Evolutionary conservation across 1,284 basidiomycete species (phyloP), one percentile per base, ranked within the genome.

Genomic region (Vanrija humicola): DNA sequence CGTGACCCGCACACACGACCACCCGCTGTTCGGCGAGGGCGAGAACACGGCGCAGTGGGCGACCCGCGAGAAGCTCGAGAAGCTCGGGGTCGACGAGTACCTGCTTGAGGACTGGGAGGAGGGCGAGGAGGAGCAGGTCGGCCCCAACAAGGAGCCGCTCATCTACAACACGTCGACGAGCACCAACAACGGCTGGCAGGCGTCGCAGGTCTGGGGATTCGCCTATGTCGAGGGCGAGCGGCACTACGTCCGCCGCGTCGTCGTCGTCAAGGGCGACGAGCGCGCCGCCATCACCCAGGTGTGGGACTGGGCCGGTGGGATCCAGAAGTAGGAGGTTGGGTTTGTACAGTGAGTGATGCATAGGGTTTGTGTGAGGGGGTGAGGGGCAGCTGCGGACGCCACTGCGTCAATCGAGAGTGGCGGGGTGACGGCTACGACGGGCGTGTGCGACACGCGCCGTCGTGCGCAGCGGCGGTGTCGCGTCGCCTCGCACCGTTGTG

Each of bases 121-220:
- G 6, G 48, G 49, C 19, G 54, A 50, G 40, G 48, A 40, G 12
- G 18, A 47, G n/a, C 44, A 38, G 18, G 46, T 51, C 9, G 28
- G 43, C 34, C 47, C 54, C 9, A 21, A 28, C 34, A 34, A 34
- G 34, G 34, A 34, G 34, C 14, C 12, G 9, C 14, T 34, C 5
- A 15, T 34, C 12, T 34, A 34, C 34, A 34, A 34, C 34, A 34
- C 34, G 34, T 34, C 34, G 21, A 29, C 54, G 23, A 26, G 40
- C 21, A 47, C 39, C 40, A 28, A 39, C 44, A 47, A 21, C 29
- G 48, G 53, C 34, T 55, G 54, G 54, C 15, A 29, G 40, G 49
- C 45, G 1, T 43, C 43, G 6, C 54, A 55, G 49, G 42, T 51
- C 45, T 55, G 54, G 54, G 54, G 54, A 7, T 55, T 55, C 46